Base-by-base conservation (phyloP, 495 filamentous ascomycete species). In the Penicillium ochrochloron region DNA sequence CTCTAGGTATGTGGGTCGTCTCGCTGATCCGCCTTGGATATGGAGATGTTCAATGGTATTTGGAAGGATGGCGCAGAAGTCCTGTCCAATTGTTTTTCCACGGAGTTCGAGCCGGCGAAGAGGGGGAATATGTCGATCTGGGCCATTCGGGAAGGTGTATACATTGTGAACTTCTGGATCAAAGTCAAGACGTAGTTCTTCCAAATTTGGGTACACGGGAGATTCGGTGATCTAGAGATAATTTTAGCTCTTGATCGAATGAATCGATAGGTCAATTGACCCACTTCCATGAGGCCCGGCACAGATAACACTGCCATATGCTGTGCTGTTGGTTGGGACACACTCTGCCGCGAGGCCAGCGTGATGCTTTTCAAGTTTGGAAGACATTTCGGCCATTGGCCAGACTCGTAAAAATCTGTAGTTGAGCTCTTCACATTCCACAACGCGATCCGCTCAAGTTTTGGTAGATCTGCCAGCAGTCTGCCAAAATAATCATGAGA, bases 381-480 rank as follows among this genome's bases (percentile, higher is more conserved):
- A 6, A 78, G 71, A n/a, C 55, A 31, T 11, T 55, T 34, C 0
- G 77, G 75, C 75, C 78, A 78, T 59, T 73, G 15, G 27, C 34
- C 46, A 29, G 31, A 10, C n/a, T 46, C n/a, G 37, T 44, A 39
- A n/a, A 62, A 56, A 1, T 42, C 35, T 17, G 35, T 39, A 15
- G n/a, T 41, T 15, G 72, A 71, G 2, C 61, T 42, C 34, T 64
- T 73, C 46, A 75, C 50, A 41, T 61, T 68, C 52, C 70, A 66
- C 37, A 83, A 72, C 44, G 81, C 75, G 11, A 79, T 70, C 12
- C 69, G 74, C 60, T 83, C 80, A 1, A 86, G 76, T 7, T 65
- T 74, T 4, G 78, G 75, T 7, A 84, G 69, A 17, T 66, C 67
- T 3, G 68, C 41, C 5, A 86, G 55, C 12, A 86, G 67, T 27